These are phyloP conservation scores for Vitis rupestris DNA, from an alignment of 164 flowering plant genomes.

Conservation along the genomic window DNA sequence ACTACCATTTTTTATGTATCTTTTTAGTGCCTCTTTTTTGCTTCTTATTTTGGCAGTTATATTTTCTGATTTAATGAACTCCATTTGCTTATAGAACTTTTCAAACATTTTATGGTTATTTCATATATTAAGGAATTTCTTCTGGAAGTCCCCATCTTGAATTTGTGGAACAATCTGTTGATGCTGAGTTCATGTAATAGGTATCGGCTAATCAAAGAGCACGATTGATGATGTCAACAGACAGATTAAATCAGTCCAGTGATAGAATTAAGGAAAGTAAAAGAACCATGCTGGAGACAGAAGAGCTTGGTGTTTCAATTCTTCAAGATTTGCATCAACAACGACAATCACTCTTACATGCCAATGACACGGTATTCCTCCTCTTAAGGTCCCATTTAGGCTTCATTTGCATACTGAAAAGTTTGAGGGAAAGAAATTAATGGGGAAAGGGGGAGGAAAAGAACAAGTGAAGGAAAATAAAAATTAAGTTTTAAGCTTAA, in stretches of 20 bases:
- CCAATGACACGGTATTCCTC: constrained; percentile 46
- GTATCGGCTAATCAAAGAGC: constrained; percentile 60
- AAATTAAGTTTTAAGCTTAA: too few species aligned
- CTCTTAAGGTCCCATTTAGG: too few species aligned
- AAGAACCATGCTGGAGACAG: constrained; percentile 74
- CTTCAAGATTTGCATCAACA: constrained; percentile 68
- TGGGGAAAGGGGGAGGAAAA: too few species aligned
- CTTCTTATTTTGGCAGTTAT: background rate
- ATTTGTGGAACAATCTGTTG: background rate
- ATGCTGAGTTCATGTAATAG: constrained; percentile 21
- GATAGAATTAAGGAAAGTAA: constrained; percentile 60
- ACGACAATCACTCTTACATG: constrained; percentile 59
- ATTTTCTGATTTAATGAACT: background rate
- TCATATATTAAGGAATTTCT: background rate
- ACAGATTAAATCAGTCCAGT: constrained; percentile 40
- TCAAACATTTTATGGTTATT: background rate
- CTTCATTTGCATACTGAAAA: too few species aligned
- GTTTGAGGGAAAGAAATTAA: too few species aligned
- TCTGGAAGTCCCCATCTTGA: background rate
- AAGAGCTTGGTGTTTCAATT: constrained; percentile 75
- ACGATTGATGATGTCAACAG: constrained; percentile 52
- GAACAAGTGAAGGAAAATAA: too few species aligned
- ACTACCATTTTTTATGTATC: background rate
- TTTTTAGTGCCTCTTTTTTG: too few species aligned
- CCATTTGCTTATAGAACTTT: too few species aligned